Base-by-base conservation (phyloP, 1,139 yeast species). In the Candida sanyaensis region DNA sequence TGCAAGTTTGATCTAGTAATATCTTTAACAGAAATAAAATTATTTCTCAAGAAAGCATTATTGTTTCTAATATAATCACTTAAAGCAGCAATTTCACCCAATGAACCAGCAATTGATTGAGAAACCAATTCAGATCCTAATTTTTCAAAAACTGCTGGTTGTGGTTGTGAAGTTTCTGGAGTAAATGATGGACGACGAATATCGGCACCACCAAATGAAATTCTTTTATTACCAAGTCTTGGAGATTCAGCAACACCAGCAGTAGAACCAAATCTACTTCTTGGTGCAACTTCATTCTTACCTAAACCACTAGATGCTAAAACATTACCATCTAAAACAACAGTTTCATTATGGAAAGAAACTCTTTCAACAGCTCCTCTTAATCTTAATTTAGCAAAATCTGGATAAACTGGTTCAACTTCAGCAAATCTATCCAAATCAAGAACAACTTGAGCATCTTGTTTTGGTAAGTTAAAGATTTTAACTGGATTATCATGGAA, bases 321-420 rank as follows among this genome's bases (percentile, higher is more conserved):
- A 44, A 89, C 70, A 50, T 80, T 80, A 56, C 96, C 97, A 64
- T 92, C 97, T 57, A 91, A 78, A 55, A 90, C 86, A 51, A 86
- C 89, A 49, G 96, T 88, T 64, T 85, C 85, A 53, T 83, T 86
- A 56, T 84, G 83, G 66, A 88, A 76, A 54, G 85, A 79, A 46
- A 93, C 98, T 65, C 98, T 83, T 69, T 90, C 96, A 60, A 93
- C 86, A 57, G 89, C 84, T 53, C 97, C 98, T 53, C 73, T 77
- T 62, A 88, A 74, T 46, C 75, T 71, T 56, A 74, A 71, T 60
- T 73, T 69, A 47, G 68, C 64, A 59, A 80, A 75, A 52, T 86
- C 85, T 47, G 85, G 73, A 80, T 83, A 81, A 49, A 75, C 69
- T 59, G 38, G 72, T 56, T 28, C 61, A 52, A 74, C 71, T 54